Percentiles rank a stretch among this genome's conserved stretches.
phyloP scores from a whole-genome alignment of 75 land plant genomes.

The Cupressus sempervirens region DNA sequence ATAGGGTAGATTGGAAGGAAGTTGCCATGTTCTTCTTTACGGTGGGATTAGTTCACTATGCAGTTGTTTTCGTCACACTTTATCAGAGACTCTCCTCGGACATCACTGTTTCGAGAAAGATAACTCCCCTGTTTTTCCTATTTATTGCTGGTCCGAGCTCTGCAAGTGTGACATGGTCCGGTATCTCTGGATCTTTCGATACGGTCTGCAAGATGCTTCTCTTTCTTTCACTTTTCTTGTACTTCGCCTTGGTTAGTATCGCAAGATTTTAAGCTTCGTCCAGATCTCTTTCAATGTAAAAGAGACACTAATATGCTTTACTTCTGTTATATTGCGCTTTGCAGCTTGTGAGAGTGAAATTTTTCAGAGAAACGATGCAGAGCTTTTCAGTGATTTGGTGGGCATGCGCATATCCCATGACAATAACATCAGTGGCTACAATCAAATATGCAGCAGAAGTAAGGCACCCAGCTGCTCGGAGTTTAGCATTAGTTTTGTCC shows the following conservation, averaged over 20 bases:
- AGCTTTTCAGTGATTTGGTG: conserved; percentile 22
- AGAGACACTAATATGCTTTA: not conserved
- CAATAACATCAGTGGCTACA: conserved; percentile 22
- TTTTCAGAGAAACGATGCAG: not conserved
- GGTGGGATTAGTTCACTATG: conserved; percentile 68
- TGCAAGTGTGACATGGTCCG: conserved; percentile 57
- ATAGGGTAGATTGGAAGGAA: conserved; percentile 65
- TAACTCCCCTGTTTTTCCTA: conserved; percentile 76
- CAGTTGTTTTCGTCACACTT: conserved; percentile 68
- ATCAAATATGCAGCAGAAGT: conserved; percentile 20
- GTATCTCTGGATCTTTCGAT: conserved; percentile 57
- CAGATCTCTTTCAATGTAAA: no score
- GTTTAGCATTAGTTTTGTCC: conserved; percentile 21
- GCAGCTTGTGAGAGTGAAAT: no score
- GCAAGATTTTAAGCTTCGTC: no score
- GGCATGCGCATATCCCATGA: conserved; percentile 20
- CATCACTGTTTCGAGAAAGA: conserved; percentile 77
- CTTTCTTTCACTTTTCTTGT: conserved; percentile 36
- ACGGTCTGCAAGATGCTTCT: conserved; percentile 41
- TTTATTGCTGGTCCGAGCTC: conserved; percentile 39
- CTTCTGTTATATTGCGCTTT: not conserved
- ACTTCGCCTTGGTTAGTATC: not conserved
- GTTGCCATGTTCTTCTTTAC: conserved; percentile 69
- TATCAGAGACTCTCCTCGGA: no score
- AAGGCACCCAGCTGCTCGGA: conserved; percentile 1